phyloP scores from a whole-genome alignment of 495 filamentous ascomycete species.

The Tuber brumale region DNA sequence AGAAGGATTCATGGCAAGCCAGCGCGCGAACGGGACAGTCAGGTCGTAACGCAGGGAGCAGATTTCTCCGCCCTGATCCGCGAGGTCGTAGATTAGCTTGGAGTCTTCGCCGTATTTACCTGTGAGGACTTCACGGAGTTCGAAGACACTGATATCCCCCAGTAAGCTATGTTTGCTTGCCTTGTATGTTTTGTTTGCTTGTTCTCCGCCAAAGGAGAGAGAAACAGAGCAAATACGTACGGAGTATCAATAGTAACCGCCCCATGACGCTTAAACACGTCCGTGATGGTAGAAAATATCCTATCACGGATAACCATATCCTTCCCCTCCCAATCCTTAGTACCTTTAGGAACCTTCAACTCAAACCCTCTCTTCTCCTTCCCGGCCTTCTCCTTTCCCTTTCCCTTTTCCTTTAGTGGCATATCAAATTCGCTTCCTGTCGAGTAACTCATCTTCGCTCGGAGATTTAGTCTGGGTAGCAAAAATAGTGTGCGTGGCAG shows the following conservation, averaged over 20 bases:
- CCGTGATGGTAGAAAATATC: conserved; percentile 74
- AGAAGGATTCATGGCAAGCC: conserved; percentile 74
- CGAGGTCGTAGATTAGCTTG: conserved; percentile 83
- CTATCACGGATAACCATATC: conserved; percentile 74
- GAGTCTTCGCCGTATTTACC: conserved; percentile 91
- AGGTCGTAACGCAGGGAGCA: conserved; percentile 84
- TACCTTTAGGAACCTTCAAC: conserved; percentile 42
- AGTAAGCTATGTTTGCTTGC: conserved; percentile 11
- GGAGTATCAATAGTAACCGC: conserved; percentile 80
- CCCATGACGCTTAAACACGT: conserved; percentile 85
- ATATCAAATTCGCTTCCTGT: conserved; percentile 13
- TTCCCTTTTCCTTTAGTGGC: conserved; percentile 35
- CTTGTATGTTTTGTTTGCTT: conserved; percentile 41
- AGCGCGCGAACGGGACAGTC: conserved; percentile 84
- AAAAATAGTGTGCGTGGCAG: conserved; percentile 8
- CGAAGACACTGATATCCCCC: conserved; percentile 44
- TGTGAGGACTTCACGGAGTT: conserved; percentile 59
- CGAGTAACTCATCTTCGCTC: background rate
- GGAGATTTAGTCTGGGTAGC: conserved; percentile 7
- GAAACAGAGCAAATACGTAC: conserved; percentile 43
- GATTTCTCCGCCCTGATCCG: conserved; percentile 78
- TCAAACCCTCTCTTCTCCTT: conserved; percentile 40
- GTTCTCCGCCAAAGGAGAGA: conserved; percentile 61
- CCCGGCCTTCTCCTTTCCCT: conserved; percentile 38
- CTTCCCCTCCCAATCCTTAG: conserved; percentile 53